These are phyloP conservation scores for Mortierella sp. DNA, from an alignment of 371 early-diverging fungal genomes.

Conservation along the genomic window DNA sequence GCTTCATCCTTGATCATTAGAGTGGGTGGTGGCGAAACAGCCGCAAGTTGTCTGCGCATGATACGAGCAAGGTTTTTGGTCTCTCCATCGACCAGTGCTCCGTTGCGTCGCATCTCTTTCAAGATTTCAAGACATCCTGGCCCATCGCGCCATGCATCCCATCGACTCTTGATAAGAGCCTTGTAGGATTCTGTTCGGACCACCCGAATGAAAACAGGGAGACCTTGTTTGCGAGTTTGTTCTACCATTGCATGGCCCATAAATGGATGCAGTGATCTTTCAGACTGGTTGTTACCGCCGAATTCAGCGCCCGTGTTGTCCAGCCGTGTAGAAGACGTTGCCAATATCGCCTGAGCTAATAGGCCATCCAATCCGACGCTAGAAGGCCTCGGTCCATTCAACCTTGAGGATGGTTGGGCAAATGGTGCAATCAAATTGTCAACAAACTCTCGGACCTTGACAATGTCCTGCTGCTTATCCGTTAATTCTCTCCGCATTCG, in stretches of 20 bases:
- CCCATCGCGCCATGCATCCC: conserved; percentile 39
- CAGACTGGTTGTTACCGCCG: not conserved
- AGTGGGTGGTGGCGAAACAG: not conserved
- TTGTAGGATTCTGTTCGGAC: conserved; percentile 49
- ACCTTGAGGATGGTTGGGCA: conserved; percentile 1
- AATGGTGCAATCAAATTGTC: conserved; percentile 31
- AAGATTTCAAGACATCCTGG: conserved; percentile 45
- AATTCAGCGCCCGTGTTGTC: not conserved
- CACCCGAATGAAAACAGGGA: conserved; percentile 34
- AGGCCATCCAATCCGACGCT: conserved; percentile 37
- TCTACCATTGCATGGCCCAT: conserved; percentile 47
- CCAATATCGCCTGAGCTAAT: conserved; percentile 35
- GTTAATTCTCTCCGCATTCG: conserved; percentile 45
- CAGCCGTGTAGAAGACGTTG: conserved; percentile 13
- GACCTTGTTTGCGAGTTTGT: conserved; percentile 43
- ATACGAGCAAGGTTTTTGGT: conserved; percentile 18
- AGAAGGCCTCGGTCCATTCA: conserved; percentile 20
- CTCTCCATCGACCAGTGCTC: conserved; percentile 39
- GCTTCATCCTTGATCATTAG: not conserved
- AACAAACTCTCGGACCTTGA: conserved; percentile 40
- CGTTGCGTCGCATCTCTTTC: conserved; percentile 46
- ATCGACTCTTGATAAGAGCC: conserved; percentile 41
- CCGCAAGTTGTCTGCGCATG: conserved; percentile 20
- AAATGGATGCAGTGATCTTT: conserved; percentile 35
- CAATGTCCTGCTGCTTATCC: conserved; percentile 23